Conservation (phyloP, 1,139 yeast species). For the Eremothecium cymbalariae region DNA sequence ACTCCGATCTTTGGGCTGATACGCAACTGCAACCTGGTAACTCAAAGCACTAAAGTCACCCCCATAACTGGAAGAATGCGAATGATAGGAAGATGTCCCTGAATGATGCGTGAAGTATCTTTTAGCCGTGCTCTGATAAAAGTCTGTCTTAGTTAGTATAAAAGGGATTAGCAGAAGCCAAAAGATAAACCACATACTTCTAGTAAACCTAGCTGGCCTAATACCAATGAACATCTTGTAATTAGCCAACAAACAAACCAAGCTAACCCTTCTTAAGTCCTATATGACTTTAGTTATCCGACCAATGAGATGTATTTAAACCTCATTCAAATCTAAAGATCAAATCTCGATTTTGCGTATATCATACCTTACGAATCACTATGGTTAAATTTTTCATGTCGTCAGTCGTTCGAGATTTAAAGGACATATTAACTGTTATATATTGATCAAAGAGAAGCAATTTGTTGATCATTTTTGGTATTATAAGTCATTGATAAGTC, state of each 20-base stretch:
- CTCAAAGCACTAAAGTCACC: constrained; percentile 20
- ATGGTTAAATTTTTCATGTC: no score
- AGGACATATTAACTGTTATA: no score
- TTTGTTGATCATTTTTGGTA: no score
- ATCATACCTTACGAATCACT: no score
- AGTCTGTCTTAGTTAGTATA: constrained; percentile 9
- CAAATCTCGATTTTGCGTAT: no score
- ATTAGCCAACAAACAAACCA: neutral
- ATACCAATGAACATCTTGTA: constrained; percentile 7
- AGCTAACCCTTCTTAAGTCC: no score
- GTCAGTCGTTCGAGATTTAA: no score
- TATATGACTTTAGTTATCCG: no score
- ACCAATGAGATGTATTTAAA: no score
- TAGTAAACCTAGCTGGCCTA: constrained; percentile 5
- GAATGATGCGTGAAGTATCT: constrained; percentile 4
- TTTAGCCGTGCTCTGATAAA: constrained; percentile 5
- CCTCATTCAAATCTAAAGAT: no score
- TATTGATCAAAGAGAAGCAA: no score
- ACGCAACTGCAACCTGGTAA: constrained; percentile 59
- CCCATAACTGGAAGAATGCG: constrained; percentile 4
- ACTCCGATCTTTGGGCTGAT: constrained; percentile 61
- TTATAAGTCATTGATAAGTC: no score
- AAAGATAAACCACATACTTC: constrained; percentile 9
- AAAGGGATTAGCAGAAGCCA: neutral
- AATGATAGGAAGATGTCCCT: constrained; percentile 6